A percentile compares a stretch with the other conserved stretches of the same genome.
phyloP scores from a whole-genome alignment of 2,329 filamentous ascomycete species.

The Colletotrichum trifolii region DNA sequence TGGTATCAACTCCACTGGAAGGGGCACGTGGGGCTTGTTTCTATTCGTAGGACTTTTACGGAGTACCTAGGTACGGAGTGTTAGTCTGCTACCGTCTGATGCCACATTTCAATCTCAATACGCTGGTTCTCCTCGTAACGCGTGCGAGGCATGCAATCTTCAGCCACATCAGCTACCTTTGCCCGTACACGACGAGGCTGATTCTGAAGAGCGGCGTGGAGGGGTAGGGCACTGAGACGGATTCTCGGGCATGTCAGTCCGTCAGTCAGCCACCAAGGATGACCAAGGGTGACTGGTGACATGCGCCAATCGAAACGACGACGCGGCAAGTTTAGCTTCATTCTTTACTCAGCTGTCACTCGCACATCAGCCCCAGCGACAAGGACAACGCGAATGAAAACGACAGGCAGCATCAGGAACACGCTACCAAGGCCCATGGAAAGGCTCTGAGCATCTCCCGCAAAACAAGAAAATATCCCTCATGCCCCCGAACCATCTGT shows the following conservation, averaged over 20 bases:
- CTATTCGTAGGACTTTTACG: slow-evolving; percentile 34
- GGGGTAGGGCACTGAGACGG: slow-evolving; percentile 12
- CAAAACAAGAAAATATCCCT: slow-evolving; percentile 14
- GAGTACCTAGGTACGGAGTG: no score
- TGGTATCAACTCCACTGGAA: slow-evolving; percentile 18
- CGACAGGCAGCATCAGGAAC: no score
- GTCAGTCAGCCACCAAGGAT: slow-evolving; percentile 22
- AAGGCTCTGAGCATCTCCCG: slow-evolving; percentile 27
- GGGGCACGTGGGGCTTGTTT: slow-evolving; percentile 33
- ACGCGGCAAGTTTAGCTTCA: not conserved
- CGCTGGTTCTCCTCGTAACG: slow-evolving; percentile 19
- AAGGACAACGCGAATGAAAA: not conserved
- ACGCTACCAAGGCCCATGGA: not conserved
- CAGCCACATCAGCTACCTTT: slow-evolving; percentile 28
- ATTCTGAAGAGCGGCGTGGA: slow-evolving; percentile 6
- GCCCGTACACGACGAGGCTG: slow-evolving; percentile 5
- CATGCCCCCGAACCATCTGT: slow-evolving; percentile 23
- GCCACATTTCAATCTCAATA: not conserved
- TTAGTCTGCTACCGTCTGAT: no score
- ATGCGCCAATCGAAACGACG: slow-evolving; percentile 12
- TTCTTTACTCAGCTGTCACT: slow-evolving; percentile 17
- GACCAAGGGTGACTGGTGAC: not conserved
- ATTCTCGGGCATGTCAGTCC: slow-evolving; percentile 21
- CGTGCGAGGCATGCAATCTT: slow-evolving; percentile 17
- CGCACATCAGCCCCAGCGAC: slow-evolving; percentile 7